Evolutionary conservation across 139 green algal species (phyloP).

Genomic region (Micractinium conductrix): DNA sequence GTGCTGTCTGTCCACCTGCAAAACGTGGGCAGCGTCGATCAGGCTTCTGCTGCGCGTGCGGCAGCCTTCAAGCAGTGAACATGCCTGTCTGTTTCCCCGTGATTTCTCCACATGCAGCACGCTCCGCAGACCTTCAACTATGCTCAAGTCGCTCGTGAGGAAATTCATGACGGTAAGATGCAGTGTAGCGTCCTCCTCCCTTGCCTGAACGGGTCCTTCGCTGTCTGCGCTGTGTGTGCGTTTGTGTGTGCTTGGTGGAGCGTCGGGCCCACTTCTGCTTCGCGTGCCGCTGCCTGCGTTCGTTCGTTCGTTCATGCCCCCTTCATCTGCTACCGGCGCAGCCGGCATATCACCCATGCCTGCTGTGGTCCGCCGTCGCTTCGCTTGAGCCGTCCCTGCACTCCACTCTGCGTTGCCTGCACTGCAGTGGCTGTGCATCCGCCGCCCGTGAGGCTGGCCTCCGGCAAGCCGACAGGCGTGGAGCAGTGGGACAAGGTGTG

Average conservation of each 20-base stretch:
- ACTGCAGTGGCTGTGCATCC: background rate
- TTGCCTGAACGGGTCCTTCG: background rate
- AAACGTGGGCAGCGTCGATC: background rate
- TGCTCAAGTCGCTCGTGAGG: background rate
- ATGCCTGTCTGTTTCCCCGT: background rate
- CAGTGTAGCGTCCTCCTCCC: background rate
- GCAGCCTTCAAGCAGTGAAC: too few relatives aligned
- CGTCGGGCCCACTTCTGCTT: too few relatives aligned
- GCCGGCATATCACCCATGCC: background rate
- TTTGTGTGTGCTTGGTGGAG: background rate
- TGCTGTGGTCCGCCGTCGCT: background rate
- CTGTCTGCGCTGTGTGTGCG: background rate
- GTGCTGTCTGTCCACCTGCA: background rate
- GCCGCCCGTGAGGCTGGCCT: background rate
- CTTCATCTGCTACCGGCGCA: too few relatives aligned
- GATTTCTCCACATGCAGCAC: background rate
- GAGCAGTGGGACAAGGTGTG: constrained; percentile 18
- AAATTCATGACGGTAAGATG: constrained; percentile 15
- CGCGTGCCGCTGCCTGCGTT: background rate
- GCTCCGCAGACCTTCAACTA: constrained; percentile 6
- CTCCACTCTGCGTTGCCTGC: too few relatives aligned
- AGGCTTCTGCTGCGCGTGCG: too few relatives aligned
- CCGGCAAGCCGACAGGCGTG: background rate
- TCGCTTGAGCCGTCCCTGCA: too few relatives aligned
- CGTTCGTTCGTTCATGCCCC: too few relatives aligned